Evolutionary conservation across 495 filamentous ascomycete species (phyloP), one percentile per base, ranked within the genome.

Genomic region (Lepidopterella palustris): DNA sequence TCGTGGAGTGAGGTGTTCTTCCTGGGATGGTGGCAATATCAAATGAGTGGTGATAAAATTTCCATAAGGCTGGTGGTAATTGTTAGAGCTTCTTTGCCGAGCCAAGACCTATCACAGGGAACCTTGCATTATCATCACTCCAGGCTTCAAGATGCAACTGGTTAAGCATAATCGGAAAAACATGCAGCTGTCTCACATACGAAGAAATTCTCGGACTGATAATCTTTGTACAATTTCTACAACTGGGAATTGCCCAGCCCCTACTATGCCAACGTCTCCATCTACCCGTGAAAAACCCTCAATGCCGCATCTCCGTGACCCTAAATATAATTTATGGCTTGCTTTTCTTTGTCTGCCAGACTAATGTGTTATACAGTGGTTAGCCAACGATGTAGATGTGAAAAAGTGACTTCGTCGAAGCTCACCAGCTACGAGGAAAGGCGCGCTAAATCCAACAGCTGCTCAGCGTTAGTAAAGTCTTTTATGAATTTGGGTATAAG

Each of bases 281-380:
- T 27, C 6, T 27, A 50, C 18, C 47, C 18, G 47, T 25, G 20
- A 50, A 24, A 25, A 50, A 15, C 15, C 6, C 23, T 50, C 20
- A 25, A 24, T 15, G 20, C 21, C 23, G 21, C 47, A 13, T 15
- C 25, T 25, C 47, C 18, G 26, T 21, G 15, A 4, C 21, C 21
- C 1, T 27, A 50, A 20, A 9, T 42, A 20, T 20, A 15, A 13
- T 55, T 39, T 63, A 68, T 4, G 68, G 65, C 50, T 66, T 23
- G 64, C 71, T 70, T 81, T 90, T 90, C 74, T 90, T 84, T 70
- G 81, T 90, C 81, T 95, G 89, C 88, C 88, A 95, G 71, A 87
- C 89, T 95, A 70, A 52, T 71, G 58, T 21, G 54, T 20, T 20
- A 2, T 53, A 51, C 28, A 51, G 10, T 23, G 39, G 4, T 27